Evolutionary conservation across 371 early-diverging fungal species (phyloP).

Genomic region (Mortierella sp.): DNA sequence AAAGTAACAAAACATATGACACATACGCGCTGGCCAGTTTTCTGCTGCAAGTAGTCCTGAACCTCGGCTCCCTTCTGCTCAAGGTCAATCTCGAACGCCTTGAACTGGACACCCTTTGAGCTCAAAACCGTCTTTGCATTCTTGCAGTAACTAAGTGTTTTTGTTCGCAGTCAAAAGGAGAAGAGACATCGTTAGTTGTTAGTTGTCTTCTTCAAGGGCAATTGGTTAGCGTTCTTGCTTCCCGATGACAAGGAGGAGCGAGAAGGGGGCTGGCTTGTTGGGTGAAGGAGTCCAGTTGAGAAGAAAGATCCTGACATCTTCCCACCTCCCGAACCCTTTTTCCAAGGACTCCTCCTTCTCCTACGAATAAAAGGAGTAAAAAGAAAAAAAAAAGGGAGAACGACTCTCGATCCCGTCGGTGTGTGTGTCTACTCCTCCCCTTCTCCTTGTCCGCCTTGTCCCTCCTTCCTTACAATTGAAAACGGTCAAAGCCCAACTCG

Average conservation of each 20-base stretch:
- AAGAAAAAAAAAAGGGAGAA: not conserved
- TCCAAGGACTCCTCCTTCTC: not conserved
- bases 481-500: constrained; percentile 14
- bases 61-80: constrained; percentile 70
- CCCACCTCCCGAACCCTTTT: constrained; percentile 2
- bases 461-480: not conserved
- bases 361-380: not conserved
- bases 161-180: not conserved
- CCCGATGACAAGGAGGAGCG: not conserved
- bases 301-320: not conserved
- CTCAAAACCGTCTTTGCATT: constrained; percentile 36
- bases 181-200: not conserved
- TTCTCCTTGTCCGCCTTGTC: not conserved
- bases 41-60: constrained; percentile 67
- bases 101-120: constrained; percentile 33
- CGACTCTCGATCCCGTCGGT: not conserved
- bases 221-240: too few relatives aligned
- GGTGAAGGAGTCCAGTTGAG: not conserved
- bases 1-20: not conserved
- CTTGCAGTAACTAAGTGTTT: constrained; percentile 24
- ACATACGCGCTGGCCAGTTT: constrained; percentile 72
- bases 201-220: not conserved
- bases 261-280: not conserved
- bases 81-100: constrained; percentile 42
- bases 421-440: not conserved